phyloP scores from a whole-genome alignment of 2,329 filamentous ascomycete genomes.

The Neocatenulostroma microsporum region DNA sequence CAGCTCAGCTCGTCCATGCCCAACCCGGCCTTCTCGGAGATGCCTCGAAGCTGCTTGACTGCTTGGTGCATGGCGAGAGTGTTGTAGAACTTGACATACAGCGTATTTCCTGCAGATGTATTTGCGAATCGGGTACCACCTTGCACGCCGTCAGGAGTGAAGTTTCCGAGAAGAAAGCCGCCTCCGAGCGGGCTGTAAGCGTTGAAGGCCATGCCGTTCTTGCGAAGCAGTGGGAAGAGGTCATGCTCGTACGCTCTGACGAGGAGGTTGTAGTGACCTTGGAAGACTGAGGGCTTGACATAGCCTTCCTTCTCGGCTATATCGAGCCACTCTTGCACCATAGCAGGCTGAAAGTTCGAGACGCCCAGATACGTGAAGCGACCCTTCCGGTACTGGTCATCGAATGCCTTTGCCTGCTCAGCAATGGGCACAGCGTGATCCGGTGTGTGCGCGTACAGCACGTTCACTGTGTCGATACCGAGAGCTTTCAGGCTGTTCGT shows the following conservation, averaged over 20 bases:
- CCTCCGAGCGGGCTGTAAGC: slow-evolving; percentile 27
- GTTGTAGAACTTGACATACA: slow-evolving; percentile 31
- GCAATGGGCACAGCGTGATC: slow-evolving; percentile 36
- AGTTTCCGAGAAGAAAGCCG: slow-evolving; percentile 28
- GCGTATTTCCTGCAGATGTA: slow-evolving; percentile 12
- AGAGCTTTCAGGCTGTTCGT: slow-evolving; percentile 10
- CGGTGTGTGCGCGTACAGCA: slow-evolving; percentile 34
- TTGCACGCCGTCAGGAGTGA: slow-evolving; percentile 7
- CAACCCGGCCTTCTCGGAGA: slow-evolving; percentile 30
- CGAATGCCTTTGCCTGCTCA: slow-evolving; percentile 35
- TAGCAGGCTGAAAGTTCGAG: slow-evolving; percentile 36
- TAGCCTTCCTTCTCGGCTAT: slow-evolving; percentile 37
- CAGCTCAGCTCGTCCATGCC: slow-evolving; percentile 35
- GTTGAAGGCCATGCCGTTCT: slow-evolving; percentile 35
- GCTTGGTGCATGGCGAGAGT: slow-evolving; percentile 35
- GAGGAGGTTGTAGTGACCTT: slow-evolving; percentile 42
- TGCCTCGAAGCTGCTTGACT: slow-evolving; percentile 30
- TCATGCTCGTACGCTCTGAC: slow-evolving; percentile 35
- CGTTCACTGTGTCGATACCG: slow-evolving; percentile 20
- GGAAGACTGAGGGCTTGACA: slow-evolving; percentile 39
- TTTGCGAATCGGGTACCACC: slow-evolving; percentile 6
- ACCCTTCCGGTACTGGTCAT: slow-evolving; percentile 33
- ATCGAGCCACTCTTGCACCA: slow-evolving; percentile 35
- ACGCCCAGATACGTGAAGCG: slow-evolving; percentile 38
- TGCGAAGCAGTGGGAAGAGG: slow-evolving; percentile 35